Evolutionary conservation across 495 filamentous ascomycete species (phyloP).

Genomic region (Hypoxylon lienhwacheense): DNA sequence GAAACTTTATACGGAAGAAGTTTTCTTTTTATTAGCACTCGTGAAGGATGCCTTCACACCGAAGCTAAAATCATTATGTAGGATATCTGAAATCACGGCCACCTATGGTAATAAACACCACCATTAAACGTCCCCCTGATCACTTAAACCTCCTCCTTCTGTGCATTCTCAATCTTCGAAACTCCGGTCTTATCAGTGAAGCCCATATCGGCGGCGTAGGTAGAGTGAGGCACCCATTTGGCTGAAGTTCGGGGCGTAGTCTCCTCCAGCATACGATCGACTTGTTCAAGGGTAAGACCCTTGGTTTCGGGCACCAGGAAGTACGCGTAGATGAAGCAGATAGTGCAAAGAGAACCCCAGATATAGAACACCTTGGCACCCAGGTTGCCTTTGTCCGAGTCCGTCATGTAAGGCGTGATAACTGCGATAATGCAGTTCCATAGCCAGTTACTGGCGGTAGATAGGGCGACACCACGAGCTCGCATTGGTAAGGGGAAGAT

Average conservation of each 20-base stretch:
- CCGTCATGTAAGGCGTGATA: conserved; percentile 81
- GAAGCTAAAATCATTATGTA: conserved; percentile 8
- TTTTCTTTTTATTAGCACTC: too few relatives aligned
- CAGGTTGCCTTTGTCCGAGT: conserved; percentile 63
- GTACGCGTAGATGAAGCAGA: conserved; percentile 70
- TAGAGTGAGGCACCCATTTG: conserved; percentile 71
- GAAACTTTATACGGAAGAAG: too few relatives aligned
- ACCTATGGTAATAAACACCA: background rate
- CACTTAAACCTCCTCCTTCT: conserved; percentile 25
- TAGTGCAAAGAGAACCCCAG: conserved; percentile 70
- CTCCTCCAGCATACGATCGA: conserved; percentile 89
- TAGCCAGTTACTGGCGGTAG: conserved; percentile 85
- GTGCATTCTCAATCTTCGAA: conserved; percentile 6
- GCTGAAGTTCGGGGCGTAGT: conserved; percentile 68
- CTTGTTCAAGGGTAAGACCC: conserved; percentile 84
- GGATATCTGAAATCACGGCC: background rate
- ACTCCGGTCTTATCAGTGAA: conserved; percentile 21
- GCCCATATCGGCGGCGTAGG: conserved; percentile 65
- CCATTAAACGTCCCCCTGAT: background rate
- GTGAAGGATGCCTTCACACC: too few relatives aligned
- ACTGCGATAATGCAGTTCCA: conserved; percentile 65
- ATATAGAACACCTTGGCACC: conserved; percentile 77
- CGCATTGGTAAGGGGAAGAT: conserved; percentile 85
- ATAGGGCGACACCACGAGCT: conserved; percentile 75
- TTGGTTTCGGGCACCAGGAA: conserved; percentile 85